Evolutionary conservation across 768 basidiomycete genomes (phyloP).

Genomic region (Pleurotus cornucopiae): DNA sequence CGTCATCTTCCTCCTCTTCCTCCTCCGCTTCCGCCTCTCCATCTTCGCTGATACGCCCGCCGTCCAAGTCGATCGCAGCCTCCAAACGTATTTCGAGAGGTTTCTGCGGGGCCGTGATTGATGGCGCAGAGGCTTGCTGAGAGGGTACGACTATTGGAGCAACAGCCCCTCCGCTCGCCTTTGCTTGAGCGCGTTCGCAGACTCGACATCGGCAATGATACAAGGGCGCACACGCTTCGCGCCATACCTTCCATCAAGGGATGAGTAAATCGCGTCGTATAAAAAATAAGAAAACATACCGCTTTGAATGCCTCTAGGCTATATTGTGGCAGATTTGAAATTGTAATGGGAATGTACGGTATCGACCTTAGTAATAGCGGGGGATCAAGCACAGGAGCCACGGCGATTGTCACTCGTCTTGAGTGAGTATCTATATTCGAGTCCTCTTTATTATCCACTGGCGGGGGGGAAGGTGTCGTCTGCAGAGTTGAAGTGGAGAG

Average conservation of each 20-base stretch:
- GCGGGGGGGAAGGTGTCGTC: conserved; percentile 77
- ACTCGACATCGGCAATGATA: conserved; percentile 73
- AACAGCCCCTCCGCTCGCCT: conserved; percentile 41
- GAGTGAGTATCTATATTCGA: conserved; percentile 1
- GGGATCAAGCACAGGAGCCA: conserved; percentile 59
- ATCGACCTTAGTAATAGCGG: conserved; percentile 62
- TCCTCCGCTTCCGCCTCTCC: conserved; percentile 23
- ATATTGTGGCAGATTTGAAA: conserved; percentile 49
- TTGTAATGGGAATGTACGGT: conserved; percentile 61
- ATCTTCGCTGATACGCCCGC: conserved; percentile 18
- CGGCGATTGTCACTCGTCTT: conserved; percentile 29
- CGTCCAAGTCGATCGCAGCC: conserved; percentile 15
- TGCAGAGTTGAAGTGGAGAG: conserved; percentile 69
- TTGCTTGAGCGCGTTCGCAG: conserved; percentile 62
- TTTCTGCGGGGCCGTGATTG: conserved; percentile 13
- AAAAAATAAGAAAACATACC: conserved; percentile 34
- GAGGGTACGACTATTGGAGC: conserved; percentile 23
- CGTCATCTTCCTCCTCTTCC: conserved; percentile 14
- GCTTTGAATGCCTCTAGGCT: conserved; percentile 53
- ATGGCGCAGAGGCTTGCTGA: background rate
- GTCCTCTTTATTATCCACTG: conserved; percentile 33
- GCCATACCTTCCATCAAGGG: conserved; percentile 50
- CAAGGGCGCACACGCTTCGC: conserved; percentile 66
- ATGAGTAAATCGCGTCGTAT: background rate
- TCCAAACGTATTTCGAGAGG: conserved; percentile 21